Percentiles rank a stretch among this genome's conserved stretches.
Conservation (phyloP, 805 yeast genomes). For the Yarrowia osloensis region DNA sequence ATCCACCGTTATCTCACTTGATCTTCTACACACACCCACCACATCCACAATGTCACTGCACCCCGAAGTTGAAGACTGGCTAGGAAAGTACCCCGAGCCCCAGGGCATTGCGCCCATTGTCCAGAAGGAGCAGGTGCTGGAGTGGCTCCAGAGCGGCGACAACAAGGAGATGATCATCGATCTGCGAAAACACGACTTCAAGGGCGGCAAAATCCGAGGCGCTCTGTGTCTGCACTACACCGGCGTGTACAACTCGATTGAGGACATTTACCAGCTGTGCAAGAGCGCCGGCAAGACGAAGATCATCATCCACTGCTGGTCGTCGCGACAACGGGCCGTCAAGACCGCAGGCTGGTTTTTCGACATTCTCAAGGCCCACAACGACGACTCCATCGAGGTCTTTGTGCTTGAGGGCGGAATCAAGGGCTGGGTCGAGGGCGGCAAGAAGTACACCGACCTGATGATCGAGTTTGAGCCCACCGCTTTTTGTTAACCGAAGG, state of each 20-base stretch:
- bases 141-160: constrained; percentile 31
- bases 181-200: constrained; percentile 36
- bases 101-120: constrained; percentile 31
- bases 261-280: constrained; percentile 34
- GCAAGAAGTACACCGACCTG: constrained; percentile 34
- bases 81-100: constrained; percentile 30
- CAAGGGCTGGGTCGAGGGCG: constrained; percentile 37
- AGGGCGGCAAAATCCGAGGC: constrained; percentile 37
- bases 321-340: constrained; percentile 37
- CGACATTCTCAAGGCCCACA: constrained; percentile 34
- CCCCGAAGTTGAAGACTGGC: constrained; percentile 30
- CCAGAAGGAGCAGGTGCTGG: constrained; percentile 33
- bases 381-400: constrained; percentile 32
- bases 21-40: background rate
- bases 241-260: constrained; percentile 33
- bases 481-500: background rate
- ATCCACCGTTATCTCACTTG: background rate
- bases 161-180: constrained; percentile 35
- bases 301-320: constrained; percentile 36
- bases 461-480: constrained; percentile 37
- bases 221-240: constrained; percentile 33
- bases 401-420: constrained; percentile 36
- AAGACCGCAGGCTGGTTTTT: constrained; percentile 36
- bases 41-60: constrained; percentile 12
- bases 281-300: constrained; percentile 34